These are phyloP conservation scores for Sphaerulina musiva DNA, from an alignment of 2,329 filamentous ascomycete genomes.

Conservation along the genomic window DNA sequence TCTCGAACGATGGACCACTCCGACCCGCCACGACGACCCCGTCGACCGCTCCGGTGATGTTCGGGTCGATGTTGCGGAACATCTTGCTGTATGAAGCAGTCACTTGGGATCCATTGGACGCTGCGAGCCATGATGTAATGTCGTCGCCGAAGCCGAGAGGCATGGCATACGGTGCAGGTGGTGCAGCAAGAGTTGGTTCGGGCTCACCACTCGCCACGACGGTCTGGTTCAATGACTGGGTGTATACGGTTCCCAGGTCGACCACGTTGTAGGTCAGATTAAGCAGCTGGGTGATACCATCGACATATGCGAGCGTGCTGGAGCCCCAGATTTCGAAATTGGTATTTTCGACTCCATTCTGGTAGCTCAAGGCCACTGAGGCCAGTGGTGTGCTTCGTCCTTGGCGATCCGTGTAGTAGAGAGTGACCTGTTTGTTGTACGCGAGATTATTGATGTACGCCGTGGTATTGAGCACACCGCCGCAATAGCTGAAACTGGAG, in stretches of 20 bases:
- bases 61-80: constrained; percentile 33
- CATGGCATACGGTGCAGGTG: constrained; percentile 27
- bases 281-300: constrained; percentile 28
- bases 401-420: constrained; percentile 30
- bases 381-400: constrained; percentile 29
- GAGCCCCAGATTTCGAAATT: constrained; percentile 29
- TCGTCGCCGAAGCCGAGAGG: constrained; percentile 29
- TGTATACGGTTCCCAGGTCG: constrained; percentile 27
- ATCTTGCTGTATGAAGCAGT: constrained; percentile 25
- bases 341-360: constrained; percentile 20
- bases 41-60: constrained; percentile 24
- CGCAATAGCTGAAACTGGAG: constrained; percentile 29
- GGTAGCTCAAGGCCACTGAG: constrained; percentile 25
- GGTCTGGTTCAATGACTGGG: constrained; percentile 20
- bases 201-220: constrained; percentile 26
- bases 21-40: constrained; percentile 31
- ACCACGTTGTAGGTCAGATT: constrained; percentile 30
- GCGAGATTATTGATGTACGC: constrained; percentile 29
- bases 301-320: constrained; percentile 27
- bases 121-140: constrained; percentile 28
- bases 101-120: constrained; percentile 22
- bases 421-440: constrained; percentile 31
- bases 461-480: constrained; percentile 24
- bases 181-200: constrained; percentile 21
- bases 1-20: constrained; percentile 25